Percentiles rank a stretch among this genome's conserved stretches.
Evolutionary conservation across 2,329 filamentous ascomycete species (phyloP).

Genomic region (Penicillium digitatum): DNA sequence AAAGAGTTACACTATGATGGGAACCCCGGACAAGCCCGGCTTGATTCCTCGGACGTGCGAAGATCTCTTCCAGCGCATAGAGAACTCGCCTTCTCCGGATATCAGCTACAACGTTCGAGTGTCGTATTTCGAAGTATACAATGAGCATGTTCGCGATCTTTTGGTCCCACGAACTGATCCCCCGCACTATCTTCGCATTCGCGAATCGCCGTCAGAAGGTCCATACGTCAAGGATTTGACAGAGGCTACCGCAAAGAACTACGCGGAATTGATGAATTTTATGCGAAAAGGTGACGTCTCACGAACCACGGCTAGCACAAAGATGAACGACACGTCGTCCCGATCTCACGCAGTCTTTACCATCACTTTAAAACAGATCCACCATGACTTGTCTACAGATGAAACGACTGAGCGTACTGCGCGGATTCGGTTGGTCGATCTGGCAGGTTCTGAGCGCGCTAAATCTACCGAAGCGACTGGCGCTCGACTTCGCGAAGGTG

Average conservation of each 20-base stretch:
- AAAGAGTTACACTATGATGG: conserved; percentile 99
- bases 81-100: conserved; percentile 77
- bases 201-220: conserved; percentile 89
- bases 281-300: conserved; percentile 89
- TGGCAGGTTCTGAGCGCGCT: conserved; percentile 90
- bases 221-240: conserved; percentile 96
- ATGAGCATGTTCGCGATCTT: conserved; percentile 94
- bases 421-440: conserved; percentile 88
- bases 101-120: conserved; percentile 96
- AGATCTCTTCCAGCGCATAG: conserved; percentile 91
- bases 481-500: conserved; percentile 82
- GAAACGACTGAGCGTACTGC: conserved; percentile 94
- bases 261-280: conserved; percentile 79
- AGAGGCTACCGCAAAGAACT: conserved; percentile 83
- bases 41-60: conserved; percentile 94
- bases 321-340: conserved; percentile 98
- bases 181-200: conserved; percentile 92
- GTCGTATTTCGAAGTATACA: conserved; percentile 99
- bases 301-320: conserved; percentile 85
- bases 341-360: conserved; percentile 97
- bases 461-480: conserved; percentile 95
- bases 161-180: conserved; percentile 74
- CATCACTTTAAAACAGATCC: conserved; percentile 95
- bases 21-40: conserved; percentile 74
- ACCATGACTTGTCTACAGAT: conserved; percentile 95